Evolutionary conservation across 2,329 filamentous ascomycete species (phyloP).

Genomic region (Colletotrichum neosansevieriae): DNA sequence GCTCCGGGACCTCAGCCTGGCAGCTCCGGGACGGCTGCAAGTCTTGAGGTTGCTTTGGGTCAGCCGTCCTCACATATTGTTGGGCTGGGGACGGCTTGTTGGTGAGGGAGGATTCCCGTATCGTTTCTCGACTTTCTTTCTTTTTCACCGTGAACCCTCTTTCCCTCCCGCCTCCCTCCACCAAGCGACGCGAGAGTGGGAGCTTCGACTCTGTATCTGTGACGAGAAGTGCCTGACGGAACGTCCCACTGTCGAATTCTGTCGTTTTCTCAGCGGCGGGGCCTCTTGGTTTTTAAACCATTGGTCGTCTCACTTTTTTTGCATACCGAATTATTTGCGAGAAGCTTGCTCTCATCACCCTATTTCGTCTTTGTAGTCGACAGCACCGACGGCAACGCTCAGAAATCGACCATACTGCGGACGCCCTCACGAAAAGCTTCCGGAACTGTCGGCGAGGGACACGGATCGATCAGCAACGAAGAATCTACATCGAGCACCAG

Average conservation of each 20-base stretch:
- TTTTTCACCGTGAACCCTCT: slow-evolving; percentile 13
- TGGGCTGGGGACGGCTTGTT: slow-evolving; percentile 22
- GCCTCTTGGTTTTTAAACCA: slow-evolving; percentile 1
- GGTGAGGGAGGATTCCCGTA: not conserved
- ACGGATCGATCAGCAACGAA: not conserved
- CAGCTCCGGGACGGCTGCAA: slow-evolving; percentile 14
- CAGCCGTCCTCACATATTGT: slow-evolving; percentile 32
- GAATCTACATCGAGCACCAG: too few relatives aligned
- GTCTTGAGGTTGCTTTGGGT: slow-evolving; percentile 7
- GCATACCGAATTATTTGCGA: slow-evolving; percentile 11
- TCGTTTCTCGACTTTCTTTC: slow-evolving; percentile 9
- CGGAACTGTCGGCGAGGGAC: not conserved
- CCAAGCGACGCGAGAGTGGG: not conserved
- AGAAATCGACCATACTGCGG: not conserved
- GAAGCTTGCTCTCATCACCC: not conserved
- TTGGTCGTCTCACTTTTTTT: slow-evolving; percentile 6
- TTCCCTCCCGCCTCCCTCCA: slow-evolving; percentile 4
- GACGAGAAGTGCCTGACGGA: slow-evolving; percentile 15
- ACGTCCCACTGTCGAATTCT: slow-evolving; percentile 2
- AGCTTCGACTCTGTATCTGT: slow-evolving; percentile 23
- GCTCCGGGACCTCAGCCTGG: too few relatives aligned
- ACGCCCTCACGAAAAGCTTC: not conserved
- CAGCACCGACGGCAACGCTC: not conserved
- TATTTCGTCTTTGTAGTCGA: not conserved
- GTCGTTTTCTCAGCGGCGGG: slow-evolving; percentile 1